Evolutionary conservation across 768 basidiomycete species (phyloP), one percentile per base, ranked within the genome.

Genomic region (Collybia sp.): DNA sequence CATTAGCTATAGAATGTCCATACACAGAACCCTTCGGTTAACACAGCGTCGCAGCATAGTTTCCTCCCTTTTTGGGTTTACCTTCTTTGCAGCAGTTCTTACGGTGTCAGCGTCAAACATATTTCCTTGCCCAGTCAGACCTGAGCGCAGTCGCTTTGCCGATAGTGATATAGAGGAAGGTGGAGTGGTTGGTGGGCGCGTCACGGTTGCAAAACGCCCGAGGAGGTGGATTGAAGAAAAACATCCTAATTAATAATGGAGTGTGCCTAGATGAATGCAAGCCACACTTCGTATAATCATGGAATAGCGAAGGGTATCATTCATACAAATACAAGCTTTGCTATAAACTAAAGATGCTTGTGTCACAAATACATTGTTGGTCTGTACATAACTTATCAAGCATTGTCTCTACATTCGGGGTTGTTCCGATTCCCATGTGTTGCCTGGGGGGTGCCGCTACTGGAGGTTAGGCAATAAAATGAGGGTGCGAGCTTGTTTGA

Each of bases 181-280:
- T 15, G 39, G 54, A 39, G 53, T 53, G 49, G 46, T 57, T 36
- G 59, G 56, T 44, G 54, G 63, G 30, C 69, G 71, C 30, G 74
- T 82, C 19, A 73, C 73, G 16, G 76, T 83, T 12, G 60, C 65
- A 53, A 88, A 80, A 66, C 69, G 76, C 43, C 83, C 85, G 11
- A 74, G 79, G 55, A 74, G 85, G 52, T 92, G 89, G 89, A 90
- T 92, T 59, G 84, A 89, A 65, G 89, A 92, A 64, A 85, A 66
- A 47, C 57, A 66, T 38, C 75, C 70, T 5, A 56, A 58, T 45
- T 61, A 61, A 55, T 54, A 64, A 42, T 30, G 3, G 43, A 12
- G 19, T 33, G 18, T 17, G 35, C 30, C 13, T 32, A 35, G 9
- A 13, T 41, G 15, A 30, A 37, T 19, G 33, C 40, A 16, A 30